Conservation (phyloP, 768 basidiomycete genomes). For the Amanita phalloides region DNA sequence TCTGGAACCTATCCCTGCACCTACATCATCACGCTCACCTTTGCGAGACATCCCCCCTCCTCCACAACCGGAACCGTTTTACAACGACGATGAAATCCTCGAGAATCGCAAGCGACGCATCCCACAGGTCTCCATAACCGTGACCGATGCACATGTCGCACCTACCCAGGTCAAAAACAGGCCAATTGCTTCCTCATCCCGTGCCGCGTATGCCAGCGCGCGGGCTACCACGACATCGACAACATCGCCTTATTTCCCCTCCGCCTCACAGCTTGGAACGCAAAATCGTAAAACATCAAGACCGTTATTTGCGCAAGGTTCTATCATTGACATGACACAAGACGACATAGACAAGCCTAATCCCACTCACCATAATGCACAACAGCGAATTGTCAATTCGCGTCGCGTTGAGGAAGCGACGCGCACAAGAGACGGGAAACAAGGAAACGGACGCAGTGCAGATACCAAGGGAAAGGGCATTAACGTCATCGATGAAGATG, state of each 20-base stretch:
- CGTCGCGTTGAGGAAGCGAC: neutral
- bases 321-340: slow-evolving; percentile 3
- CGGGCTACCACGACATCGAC: neutral
- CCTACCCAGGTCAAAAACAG: neutral
- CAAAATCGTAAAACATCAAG: neutral
- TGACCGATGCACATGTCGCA: neutral
- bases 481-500: slow-evolving; percentile 20
- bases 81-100: slow-evolving; percentile 5
- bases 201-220: neutral
- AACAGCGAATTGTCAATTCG: neutral
- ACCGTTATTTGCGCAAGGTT: neutral
- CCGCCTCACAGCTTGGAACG: neutral
- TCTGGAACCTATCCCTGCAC: slow-evolving; percentile 11
- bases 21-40: slow-evolving; percentile 15
- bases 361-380: neutral
- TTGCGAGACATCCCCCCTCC: slow-evolving; percentile 15
- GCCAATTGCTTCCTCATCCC: slow-evolving; percentile 1
- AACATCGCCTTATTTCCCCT: neutral
- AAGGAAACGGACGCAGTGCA: neutral
- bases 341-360: neutral
- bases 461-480: slow-evolving; percentile 3
- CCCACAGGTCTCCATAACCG: slow-evolving; percentile 6
- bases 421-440: neutral
- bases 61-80: slow-evolving; percentile 8
- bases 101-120: slow-evolving; percentile 6